Evolutionary conservation across 2,329 filamentous ascomycete species (phyloP).

Genomic region (Phialophora chinensis): DNA sequence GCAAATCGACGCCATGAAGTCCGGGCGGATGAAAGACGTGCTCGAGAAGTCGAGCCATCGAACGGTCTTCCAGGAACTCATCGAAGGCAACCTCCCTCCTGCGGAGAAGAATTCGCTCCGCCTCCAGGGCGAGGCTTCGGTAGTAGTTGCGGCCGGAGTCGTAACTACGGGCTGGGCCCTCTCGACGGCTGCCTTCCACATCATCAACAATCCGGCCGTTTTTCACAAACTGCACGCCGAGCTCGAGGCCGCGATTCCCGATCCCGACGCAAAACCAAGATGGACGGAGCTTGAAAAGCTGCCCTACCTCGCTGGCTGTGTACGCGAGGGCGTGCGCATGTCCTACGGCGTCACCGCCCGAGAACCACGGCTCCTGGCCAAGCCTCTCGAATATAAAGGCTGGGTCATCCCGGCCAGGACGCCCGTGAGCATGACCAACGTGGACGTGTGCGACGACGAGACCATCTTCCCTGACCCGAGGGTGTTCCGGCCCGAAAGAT

Average conservation of each 20-base stretch:
- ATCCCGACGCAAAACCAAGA: slow-evolving; percentile 19
- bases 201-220: slow-evolving; percentile 37
- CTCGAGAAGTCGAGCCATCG: slow-evolving; percentile 14
- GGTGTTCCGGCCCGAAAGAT: slow-evolving; percentile 43
- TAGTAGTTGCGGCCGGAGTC: slow-evolving; percentile 43
- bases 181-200: slow-evolving; percentile 42
- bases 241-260: slow-evolving; percentile 25
- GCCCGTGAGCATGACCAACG: slow-evolving; percentile 39
- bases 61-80: slow-evolving; percentile 44
- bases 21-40: slow-evolving; percentile 26
- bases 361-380: slow-evolving; percentile 33
- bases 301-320: slow-evolving; percentile 51
- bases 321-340: slow-evolving; percentile 48
- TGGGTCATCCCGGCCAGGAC: slow-evolving; percentile 43
- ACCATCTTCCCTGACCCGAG: slow-evolving; percentile 42
- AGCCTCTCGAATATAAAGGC: slow-evolving; percentile 37
- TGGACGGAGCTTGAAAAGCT: slow-evolving; percentile 48
- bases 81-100: slow-evolving; percentile 41
- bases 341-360: slow-evolving; percentile 47
- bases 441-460: slow-evolving; percentile 39
- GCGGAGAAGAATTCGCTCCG: slow-evolving; percentile 45
- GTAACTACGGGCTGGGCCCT: slow-evolving; percentile 45
- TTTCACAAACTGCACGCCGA: slow-evolving; percentile 36
- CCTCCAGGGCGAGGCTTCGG: slow-evolving; percentile 43
- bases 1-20: slow-evolving; percentile 34